Conservation (phyloP, 2,329 filamentous ascomycete species). For the Talaromyces sp. region DNA sequence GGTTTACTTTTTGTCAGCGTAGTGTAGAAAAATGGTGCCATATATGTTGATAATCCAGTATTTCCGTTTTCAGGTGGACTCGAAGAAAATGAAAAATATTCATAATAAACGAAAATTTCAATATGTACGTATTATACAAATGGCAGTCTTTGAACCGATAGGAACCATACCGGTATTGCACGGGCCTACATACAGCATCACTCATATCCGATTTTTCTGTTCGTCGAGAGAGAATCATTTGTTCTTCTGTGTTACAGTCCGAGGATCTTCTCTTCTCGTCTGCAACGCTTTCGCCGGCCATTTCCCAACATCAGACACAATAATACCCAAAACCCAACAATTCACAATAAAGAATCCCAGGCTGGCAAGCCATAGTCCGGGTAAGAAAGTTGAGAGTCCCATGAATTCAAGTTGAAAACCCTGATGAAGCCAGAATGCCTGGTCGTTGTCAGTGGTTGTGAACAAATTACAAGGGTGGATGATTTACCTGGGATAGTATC, state of each 20-base stretch:
- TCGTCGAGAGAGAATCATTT: not conserved
- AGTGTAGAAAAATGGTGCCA: not conserved
- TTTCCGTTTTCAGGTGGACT: not conserved
- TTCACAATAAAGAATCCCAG: constrained; percentile 81
- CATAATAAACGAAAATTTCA: not conserved
- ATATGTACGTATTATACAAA: not conserved
- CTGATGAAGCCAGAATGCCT: constrained; percentile 69
- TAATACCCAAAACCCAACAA: constrained; percentile 78
- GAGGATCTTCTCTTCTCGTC: no score
- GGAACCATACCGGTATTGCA: not conserved
- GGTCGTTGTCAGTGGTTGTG: not conserved
- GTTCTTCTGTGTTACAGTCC: not conserved
- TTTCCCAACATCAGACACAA: constrained; percentile 62
- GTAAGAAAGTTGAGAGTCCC: constrained; percentile 77
- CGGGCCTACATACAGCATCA: not conserved
- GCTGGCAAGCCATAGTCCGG: constrained; percentile 74
- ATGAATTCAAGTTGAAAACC: constrained; percentile 75
- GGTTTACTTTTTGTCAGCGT: not conserved
- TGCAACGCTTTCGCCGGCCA: not conserved
- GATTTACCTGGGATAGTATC: constrained; percentile 64
- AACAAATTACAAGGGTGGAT: not conserved
- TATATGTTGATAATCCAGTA: not conserved
- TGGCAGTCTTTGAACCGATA: not conserved
- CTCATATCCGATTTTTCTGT: not conserved
- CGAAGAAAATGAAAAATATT: not conserved